These are phyloP conservation scores for Dittrichia graveolens DNA, from an alignment of 129 eudicot genomes.

Conservation along the genomic window DNA sequence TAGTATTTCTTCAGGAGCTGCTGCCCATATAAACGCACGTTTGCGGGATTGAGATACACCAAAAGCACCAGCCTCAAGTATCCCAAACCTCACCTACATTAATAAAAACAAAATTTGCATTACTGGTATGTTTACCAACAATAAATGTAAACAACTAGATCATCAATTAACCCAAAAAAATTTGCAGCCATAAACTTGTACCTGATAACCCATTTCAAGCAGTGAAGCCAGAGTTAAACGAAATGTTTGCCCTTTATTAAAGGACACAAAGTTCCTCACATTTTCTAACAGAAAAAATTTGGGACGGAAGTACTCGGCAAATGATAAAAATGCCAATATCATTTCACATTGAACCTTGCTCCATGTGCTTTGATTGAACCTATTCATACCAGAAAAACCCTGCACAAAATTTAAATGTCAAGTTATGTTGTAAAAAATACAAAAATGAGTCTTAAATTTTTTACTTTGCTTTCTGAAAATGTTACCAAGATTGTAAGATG, in stretches of 20 bases:
- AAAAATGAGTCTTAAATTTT: too few species aligned
- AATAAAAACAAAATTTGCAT: too few species aligned
- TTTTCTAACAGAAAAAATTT: conserved; percentile 57
- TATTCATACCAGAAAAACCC: conserved; percentile 68
- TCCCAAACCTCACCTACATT: conserved; percentile 64
- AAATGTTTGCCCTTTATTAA: conserved; percentile 68
- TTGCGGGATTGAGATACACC: conserved; percentile 71
- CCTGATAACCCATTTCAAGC: conserved; percentile 72
- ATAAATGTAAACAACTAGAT: not conserved
- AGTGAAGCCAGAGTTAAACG: conserved; percentile 55
- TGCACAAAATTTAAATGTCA: conserved; percentile 24
- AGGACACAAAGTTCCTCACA: conserved; percentile 66
- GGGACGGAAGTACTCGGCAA: conserved; percentile 67
- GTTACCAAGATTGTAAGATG: not conserved
- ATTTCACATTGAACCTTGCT: conserved; percentile 68
- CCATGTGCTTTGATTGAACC: conserved; percentile 62
- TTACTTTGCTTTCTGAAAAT: not conserved
- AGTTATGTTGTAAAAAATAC: too few species aligned
- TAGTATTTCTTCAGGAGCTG: conserved; percentile 65
- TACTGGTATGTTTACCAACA: not conserved
- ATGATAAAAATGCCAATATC: conserved; percentile 62
- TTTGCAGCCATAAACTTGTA: conserved; percentile 16
- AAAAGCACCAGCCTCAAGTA: conserved; percentile 69
- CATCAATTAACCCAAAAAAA: not conserved
- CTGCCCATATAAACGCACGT: conserved; percentile 77